Base-by-base conservation (phyloP, 2,329 filamentous ascomycete genomes). In the Sclerotinia nivalis region DNA sequence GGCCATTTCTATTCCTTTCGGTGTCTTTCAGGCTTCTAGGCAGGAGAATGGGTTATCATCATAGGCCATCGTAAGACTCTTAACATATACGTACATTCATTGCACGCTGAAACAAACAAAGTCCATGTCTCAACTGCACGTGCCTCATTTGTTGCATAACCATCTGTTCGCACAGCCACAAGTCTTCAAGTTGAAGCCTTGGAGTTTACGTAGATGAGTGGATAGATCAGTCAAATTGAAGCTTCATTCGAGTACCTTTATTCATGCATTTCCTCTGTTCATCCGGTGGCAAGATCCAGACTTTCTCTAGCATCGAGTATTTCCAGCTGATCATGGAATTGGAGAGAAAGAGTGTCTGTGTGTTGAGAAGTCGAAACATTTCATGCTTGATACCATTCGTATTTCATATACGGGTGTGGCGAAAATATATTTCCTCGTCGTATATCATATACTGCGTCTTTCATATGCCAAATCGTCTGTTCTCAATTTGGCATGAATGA, bases 241-340 rank as follows among this genome's bases (percentile, higher is more conserved):
- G 58, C 25, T 47, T 47, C 10, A 31, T 61, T 58, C 7, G 20
- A 25, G 40, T 28, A n/a, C 31, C 18, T 47, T 15, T 31, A 47
- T n/a, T 61, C 43, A 61, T 61, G 25, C 43, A 20, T 34, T 61
- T 31, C n/a, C 7, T 61, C 25, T 58, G 55, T 58, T 58, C 55
- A 31, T 58, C 55, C 12, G 55, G 34, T 58, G 55, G 34, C 55
- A 40, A 58, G 55, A 58, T 31, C 34, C 22, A 25, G 55, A 37
- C n/a, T 37, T 13, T 40, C 34, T 7, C 25, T 40, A 25, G 12
- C 15, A 15, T 58, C 55, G 34, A 22, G 18, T 13, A 28, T n/a
- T 61, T 47, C 59, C 59, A 61, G 59, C 43, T 47, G 59, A 47
- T 61, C n/a, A 31, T 34, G 59, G 43, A 47, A 12, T 25, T 5